phyloP scores from a whole-genome alignment of 371 early-diverging fungal genomes.

The Capniomyces stellatus region DNA sequence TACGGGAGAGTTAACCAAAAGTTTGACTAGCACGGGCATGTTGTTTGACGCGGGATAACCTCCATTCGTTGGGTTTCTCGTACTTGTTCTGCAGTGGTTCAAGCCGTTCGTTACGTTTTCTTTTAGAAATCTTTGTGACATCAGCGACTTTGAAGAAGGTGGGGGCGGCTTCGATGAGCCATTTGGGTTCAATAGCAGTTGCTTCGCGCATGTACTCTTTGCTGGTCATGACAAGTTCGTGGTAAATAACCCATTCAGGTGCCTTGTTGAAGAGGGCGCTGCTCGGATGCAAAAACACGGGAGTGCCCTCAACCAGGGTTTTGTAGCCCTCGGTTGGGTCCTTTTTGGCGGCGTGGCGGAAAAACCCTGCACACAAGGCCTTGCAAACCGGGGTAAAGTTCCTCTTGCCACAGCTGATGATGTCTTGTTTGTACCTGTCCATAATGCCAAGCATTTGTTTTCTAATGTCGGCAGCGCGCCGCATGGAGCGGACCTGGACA shows the following conservation, averaged over 20 bases:
- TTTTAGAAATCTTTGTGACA: slow-evolving; percentile 74
- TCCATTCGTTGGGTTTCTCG: slow-evolving; percentile 78
- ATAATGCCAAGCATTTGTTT: slow-evolving; percentile 92
- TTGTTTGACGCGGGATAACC: slow-evolving; percentile 55
- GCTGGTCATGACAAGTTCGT: slow-evolving; percentile 89
- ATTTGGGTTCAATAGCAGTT: slow-evolving; percentile 88
- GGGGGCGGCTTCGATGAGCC: slow-evolving; percentile 94
- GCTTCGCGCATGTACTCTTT: slow-evolving; percentile 97
- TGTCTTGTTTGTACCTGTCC: slow-evolving; percentile 86
- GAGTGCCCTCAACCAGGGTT: slow-evolving; percentile 87
- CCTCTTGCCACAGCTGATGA: slow-evolving; percentile 72
- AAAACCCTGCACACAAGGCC: slow-evolving; percentile 83
- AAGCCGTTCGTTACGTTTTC: slow-evolving; percentile 80
- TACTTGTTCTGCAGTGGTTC: slow-evolving; percentile 87
- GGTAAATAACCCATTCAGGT: slow-evolving; percentile 97
- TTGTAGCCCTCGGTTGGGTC: slow-evolving; percentile 96
- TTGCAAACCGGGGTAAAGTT: slow-evolving; percentile 77
- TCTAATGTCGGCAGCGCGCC: slow-evolving; percentile 79
- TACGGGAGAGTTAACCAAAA: slow-evolving; percentile 24
- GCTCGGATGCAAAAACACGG: slow-evolving; percentile 91
- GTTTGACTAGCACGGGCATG: slow-evolving; percentile 61
- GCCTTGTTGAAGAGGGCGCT: slow-evolving; percentile 87
- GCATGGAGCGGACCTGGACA: slow-evolving; percentile 75
- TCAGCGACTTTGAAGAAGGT: slow-evolving; percentile 89
- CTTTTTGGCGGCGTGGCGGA: slow-evolving; percentile 91